Base-by-base conservation (phyloP, 2,329 filamentous ascomycete species). In the Penicillium sp. region DNA sequence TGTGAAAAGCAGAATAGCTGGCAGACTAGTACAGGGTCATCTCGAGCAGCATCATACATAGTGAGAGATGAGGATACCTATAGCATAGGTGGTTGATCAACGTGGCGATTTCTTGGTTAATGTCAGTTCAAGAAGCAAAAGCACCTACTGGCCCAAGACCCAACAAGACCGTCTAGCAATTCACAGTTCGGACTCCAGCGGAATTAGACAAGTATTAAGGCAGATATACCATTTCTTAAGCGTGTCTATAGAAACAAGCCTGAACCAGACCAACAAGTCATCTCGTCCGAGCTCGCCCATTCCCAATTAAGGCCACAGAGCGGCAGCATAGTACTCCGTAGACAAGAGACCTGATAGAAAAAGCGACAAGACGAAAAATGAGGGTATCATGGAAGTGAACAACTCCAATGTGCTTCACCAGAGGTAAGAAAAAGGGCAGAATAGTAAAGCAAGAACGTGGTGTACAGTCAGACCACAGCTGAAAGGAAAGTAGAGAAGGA, bases 331-430 rank as follows among this genome's bases (percentile, higher is more conserved):
- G 18, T n/a, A n/a, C n/a, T n/a, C n/a, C n/a, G n/a, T n/a, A 34
- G 45, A 49, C 33, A 41, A 49, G 18, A 28, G 41, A 30, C 41
- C 35, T 46, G 46, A 35, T 49, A 49, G 30, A 49, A 12, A 49
- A 12, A 25, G 25, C 35, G 35, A 10, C 22, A 40, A 39, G 25
- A 30, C 11, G 11, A 30, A 34, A 18, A 49, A 41, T 22, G 47
- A 46, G 47, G 47, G 47, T 49, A 49, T 49, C 47, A 46, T 46
- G 47, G 41, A 49, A 41, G 45, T 41, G 14, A 36, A 30, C n/a
- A 46, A 40, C 25, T 46, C 47, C 47, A 49, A 46, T 46, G 30
- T 36, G 41, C 35, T 35, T 40, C 35, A 49, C 35, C 25, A 22
- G n/a, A 30, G 11, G 19, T 28, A 35, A 31, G 28, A 35, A 49